Conservation (phyloP, 768 basidiomycete genomes). For the Phaffia australis region DNA sequence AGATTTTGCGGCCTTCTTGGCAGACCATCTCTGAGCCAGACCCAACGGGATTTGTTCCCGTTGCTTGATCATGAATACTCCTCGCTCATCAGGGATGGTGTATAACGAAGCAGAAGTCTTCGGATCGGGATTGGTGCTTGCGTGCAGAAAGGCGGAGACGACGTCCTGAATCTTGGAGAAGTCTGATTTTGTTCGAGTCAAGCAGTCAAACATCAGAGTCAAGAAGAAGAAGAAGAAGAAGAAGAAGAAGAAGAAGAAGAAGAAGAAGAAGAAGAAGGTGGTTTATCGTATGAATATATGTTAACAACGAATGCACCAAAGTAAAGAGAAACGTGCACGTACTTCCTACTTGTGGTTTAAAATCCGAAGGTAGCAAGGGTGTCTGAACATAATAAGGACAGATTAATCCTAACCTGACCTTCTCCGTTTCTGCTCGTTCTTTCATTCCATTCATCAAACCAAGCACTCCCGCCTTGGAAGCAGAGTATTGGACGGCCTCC, state of each 20-base stretch:
- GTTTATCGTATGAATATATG: background rate
- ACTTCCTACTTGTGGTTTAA: background rate
- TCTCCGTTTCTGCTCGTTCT: conserved; percentile 3
- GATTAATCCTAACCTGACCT: conserved; percentile 8
- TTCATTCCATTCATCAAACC: conserved; percentile 14
- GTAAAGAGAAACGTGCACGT: background rate
- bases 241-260: background rate
- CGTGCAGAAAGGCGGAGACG: conserved; percentile 5
- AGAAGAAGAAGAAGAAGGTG: background rate
- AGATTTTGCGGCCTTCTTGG: background rate
- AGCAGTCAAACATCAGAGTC: conserved; percentile 1
- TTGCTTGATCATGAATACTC: no score
- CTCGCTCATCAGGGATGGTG: conserved; percentile 7
- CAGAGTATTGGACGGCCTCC: conserved; percentile 10
- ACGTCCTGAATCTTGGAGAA: conserved; percentile 16
- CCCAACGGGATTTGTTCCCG: no score
- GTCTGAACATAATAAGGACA: conserved; percentile 20
- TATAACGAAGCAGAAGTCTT: conserved; percentile 8
- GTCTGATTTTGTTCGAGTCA: background rate
- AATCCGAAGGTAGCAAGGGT: conserved; percentile 5
- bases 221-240: background rate
- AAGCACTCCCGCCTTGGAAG: conserved; percentile 16
- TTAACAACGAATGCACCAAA: background rate
- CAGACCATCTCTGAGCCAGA: background rate
- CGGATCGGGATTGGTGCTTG: conserved; percentile 1